Conservation (phyloP, 768 basidiomycete genomes). For the Rhizopogon vulgaris region DNA sequence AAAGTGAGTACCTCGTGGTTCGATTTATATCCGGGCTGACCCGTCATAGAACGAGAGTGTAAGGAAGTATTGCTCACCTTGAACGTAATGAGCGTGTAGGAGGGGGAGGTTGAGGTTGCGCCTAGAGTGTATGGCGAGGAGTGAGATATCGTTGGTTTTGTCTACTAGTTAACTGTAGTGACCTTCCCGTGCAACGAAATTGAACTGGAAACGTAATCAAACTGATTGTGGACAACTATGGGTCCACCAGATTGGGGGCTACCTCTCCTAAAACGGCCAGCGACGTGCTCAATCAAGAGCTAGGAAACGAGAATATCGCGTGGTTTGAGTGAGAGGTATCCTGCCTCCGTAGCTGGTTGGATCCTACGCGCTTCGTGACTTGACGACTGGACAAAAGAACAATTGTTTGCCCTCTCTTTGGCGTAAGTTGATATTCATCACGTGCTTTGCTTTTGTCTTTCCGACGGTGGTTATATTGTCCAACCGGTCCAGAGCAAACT, state of each 20-base stretch:
- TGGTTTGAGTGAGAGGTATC: conserved; percentile 8
- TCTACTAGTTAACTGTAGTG: background rate
- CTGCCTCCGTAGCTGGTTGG: conserved; percentile 7
- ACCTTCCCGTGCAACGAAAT: conserved; percentile 15
- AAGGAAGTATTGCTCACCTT: conserved; percentile 36
- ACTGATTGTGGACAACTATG: conserved; percentile 44
- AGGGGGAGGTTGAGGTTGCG: conserved; percentile 77
- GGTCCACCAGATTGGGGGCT: conserved; percentile 36
- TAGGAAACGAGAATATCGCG: conserved; percentile 4
- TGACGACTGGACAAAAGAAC: conserved; percentile 4
- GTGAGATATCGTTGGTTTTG: background rate
- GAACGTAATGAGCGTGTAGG: conserved; percentile 57
- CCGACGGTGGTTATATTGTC: no score
- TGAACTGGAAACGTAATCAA: conserved; percentile 37
- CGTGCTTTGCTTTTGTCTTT: conserved; percentile 20
- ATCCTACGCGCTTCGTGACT: conserved; percentile 6
- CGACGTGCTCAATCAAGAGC: conserved; percentile 6
- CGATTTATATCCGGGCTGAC: conserved; percentile 10
- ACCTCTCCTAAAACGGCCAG: conserved; percentile 31
- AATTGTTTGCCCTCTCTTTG: conserved; percentile 40
- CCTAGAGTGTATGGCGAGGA: conserved; percentile 30
- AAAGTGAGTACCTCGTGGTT: conserved; percentile 17
- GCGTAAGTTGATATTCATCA: conserved; percentile 45
- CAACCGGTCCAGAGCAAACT: no score
- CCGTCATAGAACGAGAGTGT: conserved; percentile 1